phyloP scores from a whole-genome alignment of 1,284 basidiomycete genomes.

The Malassezia equina region DNA sequence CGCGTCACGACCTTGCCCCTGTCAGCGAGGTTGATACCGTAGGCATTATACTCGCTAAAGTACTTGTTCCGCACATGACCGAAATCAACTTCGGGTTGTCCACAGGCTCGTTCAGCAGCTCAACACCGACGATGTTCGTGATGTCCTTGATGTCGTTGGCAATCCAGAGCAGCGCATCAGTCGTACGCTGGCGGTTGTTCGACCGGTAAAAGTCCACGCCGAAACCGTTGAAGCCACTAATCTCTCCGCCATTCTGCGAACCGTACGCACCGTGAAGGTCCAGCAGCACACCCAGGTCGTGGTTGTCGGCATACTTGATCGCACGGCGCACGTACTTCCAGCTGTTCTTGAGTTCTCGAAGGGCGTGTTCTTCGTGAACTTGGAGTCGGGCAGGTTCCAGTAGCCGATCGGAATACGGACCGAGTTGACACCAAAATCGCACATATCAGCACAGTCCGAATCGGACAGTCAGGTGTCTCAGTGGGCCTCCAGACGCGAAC shows the following conservation, averaged over 20 bases:
- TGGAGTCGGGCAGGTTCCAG: constrained; percentile 47
- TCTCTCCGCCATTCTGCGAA: constrained; percentile 57
- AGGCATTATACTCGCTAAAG: constrained; percentile 28
- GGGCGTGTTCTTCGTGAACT: constrained; percentile 53
- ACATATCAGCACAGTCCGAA: constrained; percentile 49
- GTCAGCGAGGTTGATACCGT: constrained; percentile 20
- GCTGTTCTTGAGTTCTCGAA: constrained; percentile 55
- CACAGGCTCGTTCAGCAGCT: constrained; percentile 64
- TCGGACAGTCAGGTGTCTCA: constrained; percentile 68
- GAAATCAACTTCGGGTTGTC: constrained; percentile 32
- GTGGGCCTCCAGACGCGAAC: constrained; percentile 56
- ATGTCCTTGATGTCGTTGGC: constrained; percentile 56
- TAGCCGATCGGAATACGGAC: constrained; percentile 47
- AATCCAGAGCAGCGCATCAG: constrained; percentile 56
- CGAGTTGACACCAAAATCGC: constrained; percentile 47
- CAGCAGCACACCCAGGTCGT: constrained; percentile 61
- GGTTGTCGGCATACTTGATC: constrained; percentile 59
- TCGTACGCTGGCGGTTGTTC: constrained; percentile 56
- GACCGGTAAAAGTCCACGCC: constrained; percentile 50
- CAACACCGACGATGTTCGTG: constrained; percentile 62
- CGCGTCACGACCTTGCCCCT: not conserved
- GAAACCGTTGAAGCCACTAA: constrained; percentile 62
- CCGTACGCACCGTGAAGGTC: constrained; percentile 65
- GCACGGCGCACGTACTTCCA: constrained; percentile 57
- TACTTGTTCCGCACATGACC: constrained; percentile 21